A percentile compares a stretch with the other conserved stretches of the same genome.
These are phyloP conservation scores for Fusarium sp. DNA, from an alignment of 2,329 filamentous ascomycete species.

Conservation along the genomic window DNA sequence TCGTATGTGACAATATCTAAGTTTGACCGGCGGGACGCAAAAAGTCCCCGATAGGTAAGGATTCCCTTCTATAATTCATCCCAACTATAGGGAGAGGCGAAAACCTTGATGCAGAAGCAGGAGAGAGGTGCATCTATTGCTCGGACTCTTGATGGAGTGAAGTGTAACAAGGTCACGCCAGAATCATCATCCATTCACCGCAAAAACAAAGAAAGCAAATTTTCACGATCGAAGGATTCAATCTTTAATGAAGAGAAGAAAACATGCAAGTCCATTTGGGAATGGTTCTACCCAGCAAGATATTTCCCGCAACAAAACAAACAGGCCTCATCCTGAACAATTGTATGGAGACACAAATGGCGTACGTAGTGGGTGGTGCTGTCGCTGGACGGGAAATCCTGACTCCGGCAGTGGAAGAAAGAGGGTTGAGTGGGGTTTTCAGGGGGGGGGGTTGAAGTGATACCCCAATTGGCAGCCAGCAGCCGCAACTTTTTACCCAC, in stretches of 20 bases:
- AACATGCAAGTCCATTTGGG: background rate
- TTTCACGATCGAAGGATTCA: slow-evolving; percentile 3
- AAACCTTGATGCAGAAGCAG: background rate
- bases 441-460: background rate
- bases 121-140: background rate
- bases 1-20: slow-evolving; percentile 1
- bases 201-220: background rate
- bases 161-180: background rate
- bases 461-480: background rate
- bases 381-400: slow-evolving; percentile 17
- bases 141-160: background rate
- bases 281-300: background rate
- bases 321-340: slow-evolving; percentile 32
- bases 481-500: background rate
- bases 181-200: background rate
- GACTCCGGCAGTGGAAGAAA: slow-evolving; percentile 26
- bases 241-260: slow-evolving; percentile 25
- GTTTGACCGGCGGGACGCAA: slow-evolving; percentile 22
- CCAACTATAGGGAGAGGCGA: slow-evolving; percentile 14
- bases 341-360: background rate
- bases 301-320: background rate
- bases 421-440: slow-evolving; percentile 23
- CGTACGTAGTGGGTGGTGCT: slow-evolving; percentile 8
- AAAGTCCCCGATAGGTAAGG: slow-evolving; percentile 21
- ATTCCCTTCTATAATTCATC: slow-evolving; percentile 23